Evolutionary conservation across 1,284 basidiomycete species (phyloP), one percentile per base, ranked within the genome.

Genomic region (Ceratobasidium sp.): DNA sequence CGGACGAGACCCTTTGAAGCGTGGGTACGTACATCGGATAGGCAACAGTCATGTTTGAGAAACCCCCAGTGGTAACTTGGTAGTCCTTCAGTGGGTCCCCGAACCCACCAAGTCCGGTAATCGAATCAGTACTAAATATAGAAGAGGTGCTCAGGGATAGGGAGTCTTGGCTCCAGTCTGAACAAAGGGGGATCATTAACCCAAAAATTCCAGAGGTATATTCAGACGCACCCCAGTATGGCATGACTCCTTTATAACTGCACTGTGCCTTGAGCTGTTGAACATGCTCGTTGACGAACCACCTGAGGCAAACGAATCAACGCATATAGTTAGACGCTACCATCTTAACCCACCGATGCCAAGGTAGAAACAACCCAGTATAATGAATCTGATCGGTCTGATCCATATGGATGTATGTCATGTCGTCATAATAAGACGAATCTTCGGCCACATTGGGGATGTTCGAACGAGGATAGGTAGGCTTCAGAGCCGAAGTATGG

Each of bases 361-460:
- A 67, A 8, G 62, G 62, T 19, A 67, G 29, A 29, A 67, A 67
- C 29, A 47, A 47, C 16, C 62, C 62, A 25, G 62, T 67, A 36
- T 67, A 67, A 42, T 67, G 62, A 56, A 67, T 67, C n/a, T 67
- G 53, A 14, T 67, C 62, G 41, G 62, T 56, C 62, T 23, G 42
- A 23, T 67, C 62, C 62, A 67, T 67, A 36, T 67, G 62, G 27
- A 54, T 39, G 19, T 67, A 67, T 9, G 42, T 30, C 41, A 67
- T 25, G 16, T 67, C 62, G 21, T 67, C 62, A 23, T 56, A 54
- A 19, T 67, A 67, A 13, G 62, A 67, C 27, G 62, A 67, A 27
- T 53, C 41, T 23, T 50, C 23, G 16, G 52, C 56, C 41, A 67
- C 30, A 44, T 27, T 67, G 3, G 62, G 53, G 46, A 67, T 16